phyloP scores from a whole-genome alignment of 2,329 filamentous ascomycete genomes.

The Albophoma yamanashiensis region DNA sequence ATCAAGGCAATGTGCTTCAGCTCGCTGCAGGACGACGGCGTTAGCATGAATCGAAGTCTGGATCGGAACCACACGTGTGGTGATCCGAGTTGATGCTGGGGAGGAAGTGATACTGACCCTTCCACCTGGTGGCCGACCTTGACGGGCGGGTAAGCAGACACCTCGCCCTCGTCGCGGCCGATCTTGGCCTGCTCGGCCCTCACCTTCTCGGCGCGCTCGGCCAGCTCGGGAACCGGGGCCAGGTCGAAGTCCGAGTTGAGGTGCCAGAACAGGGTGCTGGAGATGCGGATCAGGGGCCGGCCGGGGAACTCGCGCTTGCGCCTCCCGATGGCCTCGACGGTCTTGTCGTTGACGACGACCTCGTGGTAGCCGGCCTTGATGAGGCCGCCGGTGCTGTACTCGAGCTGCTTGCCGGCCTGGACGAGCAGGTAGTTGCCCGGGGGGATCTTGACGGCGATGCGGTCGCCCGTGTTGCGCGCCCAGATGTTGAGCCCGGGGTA shows the following conservation, averaged over 20 bases:
- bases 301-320: conserved; percentile 31
- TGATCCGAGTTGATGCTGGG: background rate
- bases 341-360: conserved; percentile 46
- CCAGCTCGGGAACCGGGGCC: conserved; percentile 36
- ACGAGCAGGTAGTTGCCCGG: conserved; percentile 47
- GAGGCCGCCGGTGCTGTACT: conserved; percentile 49
- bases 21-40: conserved; percentile 23
- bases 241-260: conserved; percentile 46
- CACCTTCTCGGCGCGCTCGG: conserved; percentile 30
- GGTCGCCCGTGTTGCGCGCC: conserved; percentile 50
- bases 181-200: conserved; percentile 34
- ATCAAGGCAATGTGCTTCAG: conserved; percentile 43
- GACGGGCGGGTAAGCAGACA: conserved; percentile 36
- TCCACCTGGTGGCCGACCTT: conserved; percentile 51
- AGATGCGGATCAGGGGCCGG: conserved; percentile 44
- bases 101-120: conserved; percentile 27
- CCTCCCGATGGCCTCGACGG: conserved; percentile 33
- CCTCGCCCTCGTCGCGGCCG: conserved; percentile 43
- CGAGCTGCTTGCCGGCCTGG: conserved; percentile 52
- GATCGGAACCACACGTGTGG: no score
- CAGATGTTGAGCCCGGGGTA: conserved; percentile 53
- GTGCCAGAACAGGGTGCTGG: conserved; percentile 52
- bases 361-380: conserved; percentile 53
- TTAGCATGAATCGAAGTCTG: background rate
- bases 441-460: conserved; percentile 49